A percentile compares a stretch with the other conserved stretches of the same genome.
These are phyloP conservation scores for Lentinula raphanica DNA, from an alignment of 768 basidiomycete species.

Conservation along the genomic window DNA sequence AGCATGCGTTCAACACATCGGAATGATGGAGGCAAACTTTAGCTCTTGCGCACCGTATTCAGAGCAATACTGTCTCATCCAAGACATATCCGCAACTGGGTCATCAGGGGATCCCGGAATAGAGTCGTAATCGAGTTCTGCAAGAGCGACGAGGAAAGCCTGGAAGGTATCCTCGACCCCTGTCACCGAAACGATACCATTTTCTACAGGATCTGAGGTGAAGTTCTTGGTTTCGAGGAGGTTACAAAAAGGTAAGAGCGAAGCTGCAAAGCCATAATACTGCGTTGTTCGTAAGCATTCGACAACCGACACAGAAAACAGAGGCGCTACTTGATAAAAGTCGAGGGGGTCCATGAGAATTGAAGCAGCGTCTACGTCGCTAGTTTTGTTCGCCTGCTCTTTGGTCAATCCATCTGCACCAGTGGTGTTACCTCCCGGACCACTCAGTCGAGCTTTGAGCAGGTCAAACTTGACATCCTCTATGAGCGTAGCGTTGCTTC, in stretches of 20 bases:
- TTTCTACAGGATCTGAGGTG: constrained; percentile 31
- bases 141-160: constrained; percentile 37
- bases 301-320: neutral
- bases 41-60: constrained; percentile 34
- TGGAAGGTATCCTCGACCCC: constrained; percentile 32
- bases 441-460: constrained; percentile 35
- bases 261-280: constrained; percentile 44
- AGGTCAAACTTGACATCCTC: constrained; percentile 38
- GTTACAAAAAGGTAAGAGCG: constrained; percentile 44
- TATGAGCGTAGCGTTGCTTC: constrained; percentile 25
- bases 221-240: constrained; percentile 40
- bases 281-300: constrained; percentile 9
- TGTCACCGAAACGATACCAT: constrained; percentile 29
- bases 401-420: constrained; percentile 29
- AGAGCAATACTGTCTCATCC: constrained; percentile 53
- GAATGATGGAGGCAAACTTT: neutral
- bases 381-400: constrained; percentile 28
- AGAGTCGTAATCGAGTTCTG: constrained; percentile 41
- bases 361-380: constrained; percentile 34
- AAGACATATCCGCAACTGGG: constrained; percentile 38
- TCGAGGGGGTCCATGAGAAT: constrained; percentile 44
- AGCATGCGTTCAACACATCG: neutral
- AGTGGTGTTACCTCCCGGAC: constrained; percentile 36
- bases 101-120: constrained; percentile 36
- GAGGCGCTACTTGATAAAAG: constrained; percentile 38